Evolutionary conservation across 2,329 filamentous ascomycete genomes (phyloP).

Genomic region (Microdochium paspali): DNA sequence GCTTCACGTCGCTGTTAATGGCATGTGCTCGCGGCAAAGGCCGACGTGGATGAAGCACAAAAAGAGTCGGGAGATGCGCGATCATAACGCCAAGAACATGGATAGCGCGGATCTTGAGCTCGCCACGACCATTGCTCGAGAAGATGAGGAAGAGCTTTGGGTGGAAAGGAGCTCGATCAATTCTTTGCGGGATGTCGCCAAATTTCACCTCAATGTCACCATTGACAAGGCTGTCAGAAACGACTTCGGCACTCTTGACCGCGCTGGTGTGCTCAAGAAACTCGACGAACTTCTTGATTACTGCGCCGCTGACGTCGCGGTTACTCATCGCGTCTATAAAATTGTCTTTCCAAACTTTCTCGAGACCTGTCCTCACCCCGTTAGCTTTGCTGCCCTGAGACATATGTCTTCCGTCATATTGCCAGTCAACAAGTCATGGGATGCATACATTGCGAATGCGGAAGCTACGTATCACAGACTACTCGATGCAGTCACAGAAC

Average conservation of each 20-base stretch:
- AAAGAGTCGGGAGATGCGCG: constrained; percentile 77
- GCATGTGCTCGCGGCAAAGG: constrained; percentile 94
- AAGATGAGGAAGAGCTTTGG: constrained; percentile 94
- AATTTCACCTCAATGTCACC: constrained; percentile 85
- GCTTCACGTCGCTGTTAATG: constrained; percentile 92
- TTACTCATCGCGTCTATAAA: constrained; percentile 90
- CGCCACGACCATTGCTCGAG: constrained; percentile 53
- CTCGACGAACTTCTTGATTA: constrained; percentile 84
- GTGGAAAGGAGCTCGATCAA: constrained; percentile 91
- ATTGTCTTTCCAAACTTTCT: constrained; percentile 88
- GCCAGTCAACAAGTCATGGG: constrained; percentile 82
- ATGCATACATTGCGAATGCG: constrained; percentile 71
- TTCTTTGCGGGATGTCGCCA: constrained; percentile 87
- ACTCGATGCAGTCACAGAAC: constrained; percentile 66
- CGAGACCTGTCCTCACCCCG: constrained; percentile 85
- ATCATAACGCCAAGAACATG: constrained; percentile 65
- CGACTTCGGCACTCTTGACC: constrained; percentile 75
- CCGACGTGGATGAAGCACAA: constrained; percentile 97
- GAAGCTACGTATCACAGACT: constrained; percentile 76
- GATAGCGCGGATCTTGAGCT: constrained; percentile 65
- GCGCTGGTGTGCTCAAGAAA: constrained; percentile 57
- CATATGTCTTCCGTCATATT: constrained; percentile 92
- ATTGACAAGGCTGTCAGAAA: constrained; percentile 86
- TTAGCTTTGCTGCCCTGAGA: constrained; percentile 88
- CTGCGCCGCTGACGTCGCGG: constrained; percentile 85